Conservation (phyloP, 192 early-diverging fungal species). For the Spinellus fusiger region DNA sequence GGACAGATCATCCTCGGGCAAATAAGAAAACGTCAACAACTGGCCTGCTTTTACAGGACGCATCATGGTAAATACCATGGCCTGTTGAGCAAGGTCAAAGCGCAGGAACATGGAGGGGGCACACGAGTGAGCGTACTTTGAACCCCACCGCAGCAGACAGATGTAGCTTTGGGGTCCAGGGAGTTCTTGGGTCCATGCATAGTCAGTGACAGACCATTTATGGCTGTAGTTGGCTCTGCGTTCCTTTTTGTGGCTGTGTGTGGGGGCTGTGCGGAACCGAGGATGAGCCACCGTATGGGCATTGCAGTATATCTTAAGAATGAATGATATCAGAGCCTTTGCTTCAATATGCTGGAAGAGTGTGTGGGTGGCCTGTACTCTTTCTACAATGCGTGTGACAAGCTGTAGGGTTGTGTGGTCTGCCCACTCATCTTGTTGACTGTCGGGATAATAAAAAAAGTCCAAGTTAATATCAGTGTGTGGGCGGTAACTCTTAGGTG, state of each 20-base stretch:
- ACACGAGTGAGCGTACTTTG: constrained; percentile 34
- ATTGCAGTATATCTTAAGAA: constrained; percentile 33
- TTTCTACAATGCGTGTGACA: neutral
- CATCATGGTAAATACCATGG: constrained; percentile 22
- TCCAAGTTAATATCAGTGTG: neutral
- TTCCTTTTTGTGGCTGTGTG: constrained; percentile 12
- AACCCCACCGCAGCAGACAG: constrained; percentile 26
- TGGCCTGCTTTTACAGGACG: constrained; percentile 15
- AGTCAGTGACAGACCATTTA: neutral
- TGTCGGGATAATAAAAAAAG: neutral
- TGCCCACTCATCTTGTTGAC: constrained; percentile 4
- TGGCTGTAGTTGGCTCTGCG: constrained; percentile 7
- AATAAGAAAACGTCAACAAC: constrained; percentile 24
- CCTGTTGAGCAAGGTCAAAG: constrained; percentile 14
- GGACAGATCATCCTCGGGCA: constrained; percentile 29
- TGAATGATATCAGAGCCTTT: constrained; percentile 10
- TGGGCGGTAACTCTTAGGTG: constrained; percentile 3
- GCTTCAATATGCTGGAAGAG: constrained; percentile 13
- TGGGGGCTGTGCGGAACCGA: constrained; percentile 11
- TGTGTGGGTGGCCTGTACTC: neutral
- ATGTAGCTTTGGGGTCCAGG: constrained; percentile 10
- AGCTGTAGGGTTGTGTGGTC: constrained; percentile 22
- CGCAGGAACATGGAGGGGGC: constrained; percentile 29
- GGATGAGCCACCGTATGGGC: constrained; percentile 28
- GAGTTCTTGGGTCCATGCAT: neutral